Percentiles rank a stretch among this genome's conserved stretches.
These are phyloP conservation scores for Lentinula lateritia DNA, from an alignment of 768 basidiomycete species.

Conservation along the genomic window DNA sequence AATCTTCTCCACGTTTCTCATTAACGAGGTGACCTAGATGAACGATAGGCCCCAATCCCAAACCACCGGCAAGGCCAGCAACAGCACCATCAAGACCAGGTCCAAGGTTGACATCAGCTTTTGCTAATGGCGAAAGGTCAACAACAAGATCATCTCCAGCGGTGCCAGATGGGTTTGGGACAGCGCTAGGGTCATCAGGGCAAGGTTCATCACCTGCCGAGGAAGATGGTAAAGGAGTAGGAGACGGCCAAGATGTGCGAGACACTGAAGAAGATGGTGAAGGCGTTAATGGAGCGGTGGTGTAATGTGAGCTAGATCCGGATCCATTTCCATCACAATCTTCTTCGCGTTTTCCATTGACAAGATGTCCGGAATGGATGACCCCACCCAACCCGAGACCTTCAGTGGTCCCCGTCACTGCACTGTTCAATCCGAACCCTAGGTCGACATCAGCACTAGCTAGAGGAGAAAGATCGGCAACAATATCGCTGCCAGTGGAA, in stretches of 20 bases:
- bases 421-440: not conserved
- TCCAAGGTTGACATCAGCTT: constrained; percentile 1
- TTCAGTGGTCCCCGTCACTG: not conserved
- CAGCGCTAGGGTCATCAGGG: not conserved
- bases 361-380: not conserved
- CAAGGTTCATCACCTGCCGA: not conserved
- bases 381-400: not conserved
- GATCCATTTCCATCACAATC: not conserved
- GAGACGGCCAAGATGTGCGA: not conserved
- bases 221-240: too few species aligned
- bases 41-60: not conserved
- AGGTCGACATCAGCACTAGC: not conserved
- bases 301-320: not conserved
- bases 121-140: not conserved
- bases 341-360: not conserved
- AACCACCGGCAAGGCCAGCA: not conserved
- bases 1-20: not conserved
- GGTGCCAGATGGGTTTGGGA: not conserved
- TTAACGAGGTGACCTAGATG: not conserved
- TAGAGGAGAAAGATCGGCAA: not conserved
- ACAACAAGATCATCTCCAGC: not conserved
- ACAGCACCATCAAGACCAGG: not conserved
- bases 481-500: not conserved
- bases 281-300: not conserved
- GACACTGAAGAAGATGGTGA: not conserved